Percentiles rank a stretch among this genome's conserved stretches.
These are phyloP conservation scores for Mantamonas sphyraenae DNA, from an alignment of 78 protist species.

Conservation along the genomic window DNA sequence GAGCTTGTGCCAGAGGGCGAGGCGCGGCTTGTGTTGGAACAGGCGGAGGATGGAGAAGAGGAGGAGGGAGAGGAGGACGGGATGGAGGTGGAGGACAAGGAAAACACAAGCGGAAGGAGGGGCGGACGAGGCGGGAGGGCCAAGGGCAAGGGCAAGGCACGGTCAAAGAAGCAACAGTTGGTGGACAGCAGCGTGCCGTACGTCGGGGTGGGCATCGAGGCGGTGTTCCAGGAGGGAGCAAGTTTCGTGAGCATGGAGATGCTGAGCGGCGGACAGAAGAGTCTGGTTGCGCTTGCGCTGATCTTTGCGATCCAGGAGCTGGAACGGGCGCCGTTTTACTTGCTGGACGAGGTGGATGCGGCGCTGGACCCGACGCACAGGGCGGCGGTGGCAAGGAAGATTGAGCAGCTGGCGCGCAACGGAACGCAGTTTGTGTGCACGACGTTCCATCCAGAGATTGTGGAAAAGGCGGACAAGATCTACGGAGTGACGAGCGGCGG, in stretches of 20 bases:
- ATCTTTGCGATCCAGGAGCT: slow-evolving; percentile 97
- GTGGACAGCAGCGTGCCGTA: slow-evolving; percentile 13
- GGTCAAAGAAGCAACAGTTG: not conserved
- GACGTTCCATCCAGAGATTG: slow-evolving; percentile 67
- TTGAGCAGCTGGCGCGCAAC: not conserved
- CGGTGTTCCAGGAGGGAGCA: slow-evolving; percentile 8
- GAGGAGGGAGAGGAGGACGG: not conserved
- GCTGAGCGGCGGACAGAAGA: slow-evolving; percentile 92
- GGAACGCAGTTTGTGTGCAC: slow-evolving; percentile 66
- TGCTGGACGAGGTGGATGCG: slow-evolving; percentile 98
- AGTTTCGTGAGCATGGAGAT: slow-evolving; percentile 25
- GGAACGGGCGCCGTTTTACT: slow-evolving; percentile 98
- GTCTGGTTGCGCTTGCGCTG: slow-evolving; percentile 93
- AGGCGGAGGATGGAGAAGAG: not conserved
- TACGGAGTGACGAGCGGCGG: no score
- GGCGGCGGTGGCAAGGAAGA: slow-evolving; percentile 70
- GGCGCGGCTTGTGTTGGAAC: slow-evolving; percentile 61
- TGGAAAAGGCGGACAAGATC: slow-evolving; percentile 50
- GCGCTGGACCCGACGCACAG: slow-evolving; percentile 86
- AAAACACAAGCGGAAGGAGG: not conserved
- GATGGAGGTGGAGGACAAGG: not conserved
- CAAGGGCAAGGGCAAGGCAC: slow-evolving; percentile 7
- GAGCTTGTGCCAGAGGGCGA: slow-evolving; percentile 81
- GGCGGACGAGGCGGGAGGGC: slow-evolving; percentile 18
- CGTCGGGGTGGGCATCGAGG: slow-evolving; percentile 64